Evolutionary conservation across 371 early-diverging fungal species (phyloP), one percentile per base, ranked within the genome.

Genomic region (Lichtheimia ornata): DNA sequence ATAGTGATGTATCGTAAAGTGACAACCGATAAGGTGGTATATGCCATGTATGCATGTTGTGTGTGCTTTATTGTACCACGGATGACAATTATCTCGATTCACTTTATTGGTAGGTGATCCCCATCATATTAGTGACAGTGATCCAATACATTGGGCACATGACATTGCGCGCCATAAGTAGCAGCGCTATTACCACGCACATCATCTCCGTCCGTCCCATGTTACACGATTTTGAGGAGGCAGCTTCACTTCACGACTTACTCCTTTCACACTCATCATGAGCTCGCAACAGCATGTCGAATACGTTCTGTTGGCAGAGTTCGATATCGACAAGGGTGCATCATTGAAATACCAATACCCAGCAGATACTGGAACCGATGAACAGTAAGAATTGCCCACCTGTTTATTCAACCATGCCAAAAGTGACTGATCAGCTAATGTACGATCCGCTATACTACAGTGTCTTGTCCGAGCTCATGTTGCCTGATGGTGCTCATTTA

Each of bases 401-500:
- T n/a, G 20, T 12, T 41, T 30, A 20, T 18, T 43, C 12, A 25
- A 12, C 41, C 13, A 18, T 35, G 35, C 35, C 28, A 5, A 35
- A 9, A 35, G 2, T 35, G 35, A 35, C 35, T 35, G 35, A 35
- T 35, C 6, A 35, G 11, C 35, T 35, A 35, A 56, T 25, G 17
- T n/a, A 44, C 44, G 41, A n/a, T 56, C 15, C 53, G 20, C 28
- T 35, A 30, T 15, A 20, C 50, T 35, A 51, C 64, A 92, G 93
- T 63, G 77, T 89, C 50, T 77, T 97, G 42, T 95, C 97, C 11
- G 97, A 97, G 59, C 87, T 94, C 52, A 97, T 97, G 96, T 73
- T 97, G 52, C 97, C 97, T 11, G 97, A 97, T 70, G 97, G 97
- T 6, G 94, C 95, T 43, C 96, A 97, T 77, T 74, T 91, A 47